phyloP scores from a whole-genome alignment of 306 rosid species.

The Trifolium pratense region DNA sequence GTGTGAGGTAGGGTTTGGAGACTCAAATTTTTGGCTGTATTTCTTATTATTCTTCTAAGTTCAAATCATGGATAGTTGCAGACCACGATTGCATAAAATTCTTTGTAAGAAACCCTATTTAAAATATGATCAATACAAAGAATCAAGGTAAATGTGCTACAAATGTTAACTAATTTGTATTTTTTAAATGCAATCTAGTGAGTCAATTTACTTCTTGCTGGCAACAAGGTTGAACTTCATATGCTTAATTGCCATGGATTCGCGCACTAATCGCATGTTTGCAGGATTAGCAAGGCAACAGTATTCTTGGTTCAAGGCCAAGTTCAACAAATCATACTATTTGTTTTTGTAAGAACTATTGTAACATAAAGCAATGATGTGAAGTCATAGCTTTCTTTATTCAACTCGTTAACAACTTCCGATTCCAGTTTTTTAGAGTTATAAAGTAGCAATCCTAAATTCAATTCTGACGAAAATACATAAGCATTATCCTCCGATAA shows the following conservation, averaged over 20 bases:
- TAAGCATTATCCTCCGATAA: background rate
- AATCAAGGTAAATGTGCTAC: too few species aligned
- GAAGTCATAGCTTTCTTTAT: background rate
- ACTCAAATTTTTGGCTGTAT: background rate
- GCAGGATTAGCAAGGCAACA: background rate
- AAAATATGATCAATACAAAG: too few species aligned
- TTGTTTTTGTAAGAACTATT: background rate
- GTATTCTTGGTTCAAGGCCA: background rate
- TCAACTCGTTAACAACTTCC: background rate
- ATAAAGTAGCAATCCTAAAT: constrained; percentile 2
- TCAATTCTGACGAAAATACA: background rate
- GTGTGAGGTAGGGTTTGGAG: background rate
- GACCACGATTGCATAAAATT: background rate
- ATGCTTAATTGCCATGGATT: background rate
- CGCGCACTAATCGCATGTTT: background rate
- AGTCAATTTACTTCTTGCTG: too few species aligned
- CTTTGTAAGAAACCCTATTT: background rate
- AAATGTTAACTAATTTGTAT: too few species aligned
- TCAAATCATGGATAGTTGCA: background rate
- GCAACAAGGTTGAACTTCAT: too few species aligned
- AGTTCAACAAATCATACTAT: background rate
- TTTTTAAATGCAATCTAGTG: too few species aligned
- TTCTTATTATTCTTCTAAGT: background rate
- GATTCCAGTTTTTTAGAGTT: background rate
- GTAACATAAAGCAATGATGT: too few species aligned